Base-by-base conservation (phyloP, 2,329 filamentous ascomycete genomes). In the Fusarium transvaalense region DNA sequence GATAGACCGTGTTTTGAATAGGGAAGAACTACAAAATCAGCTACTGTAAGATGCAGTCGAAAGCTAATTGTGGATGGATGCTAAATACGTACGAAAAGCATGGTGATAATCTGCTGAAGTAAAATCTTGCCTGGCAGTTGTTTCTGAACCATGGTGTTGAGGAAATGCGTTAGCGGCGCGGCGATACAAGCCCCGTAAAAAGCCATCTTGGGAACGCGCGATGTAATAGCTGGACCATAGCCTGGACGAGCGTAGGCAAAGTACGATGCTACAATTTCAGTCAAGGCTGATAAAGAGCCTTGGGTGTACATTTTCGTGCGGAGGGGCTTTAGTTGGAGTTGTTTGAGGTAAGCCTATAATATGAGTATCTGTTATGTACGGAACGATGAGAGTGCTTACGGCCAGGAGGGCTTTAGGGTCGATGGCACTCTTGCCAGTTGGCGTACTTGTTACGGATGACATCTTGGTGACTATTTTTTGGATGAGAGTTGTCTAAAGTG, bases 141-240 rank as follows among this genome's bases (percentile, higher is more conserved):
- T 10, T 56, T 47, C 34, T 64, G 61, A 2, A 59, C 38, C 34
- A 47, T 42, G 5, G 52, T 52, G 52, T 52, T 53, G 25, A 64
- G 19, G 32, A 64, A 58, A 46, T 64, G 61, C 21, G 32, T 46
- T 15, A 64, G 17, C 6, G 61, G 61, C 56, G 61, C 61, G n/a
- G 52, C 56, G 9, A 64, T 38, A 19, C 41, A 64, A 19, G 45
- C 51, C 17, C 61, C 61, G n/a, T 64, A 64, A 34, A 64, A 64
- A 13, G 61, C 61, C 61, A 64, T 64, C 55, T 64, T 55, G 17
- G 61, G 61, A 32, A 64, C 45, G 17, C 61, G 61, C 9, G 61
- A 41, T 25, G 61, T 64, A 9, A 64, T 50, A n/a, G 46, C 64
- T 10, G 61, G 61, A 3, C 61, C 61, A 0, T 64, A 27, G 8